A percentile compares a stretch with the other conserved stretches of the same genome.
phyloP scores from a whole-genome alignment of 208 protist genomes.

The Novymonas esmeraldas region DNA sequence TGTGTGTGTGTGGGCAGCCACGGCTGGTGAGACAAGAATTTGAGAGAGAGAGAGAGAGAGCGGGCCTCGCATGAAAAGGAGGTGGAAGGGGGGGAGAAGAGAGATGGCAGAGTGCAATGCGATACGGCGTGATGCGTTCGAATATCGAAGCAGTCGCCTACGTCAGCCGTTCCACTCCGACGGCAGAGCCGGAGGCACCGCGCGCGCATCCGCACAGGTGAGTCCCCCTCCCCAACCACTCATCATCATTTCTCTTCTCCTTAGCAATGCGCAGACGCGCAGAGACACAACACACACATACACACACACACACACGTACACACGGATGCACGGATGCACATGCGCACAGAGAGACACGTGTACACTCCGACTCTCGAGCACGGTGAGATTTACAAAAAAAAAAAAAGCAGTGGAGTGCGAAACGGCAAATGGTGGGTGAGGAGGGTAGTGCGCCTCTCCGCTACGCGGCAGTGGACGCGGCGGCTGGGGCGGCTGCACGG shows the following conservation, averaged over 20 bases:
- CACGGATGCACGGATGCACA: too few species aligned
- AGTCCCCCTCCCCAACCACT: neutral
- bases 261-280: neutral
- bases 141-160: too few species aligned
- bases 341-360: neutral
- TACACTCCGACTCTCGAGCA: too few species aligned
- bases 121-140: too few species aligned
- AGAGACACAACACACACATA: neutral
- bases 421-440: neutral
- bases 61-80: neutral
- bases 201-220: too few species aligned
- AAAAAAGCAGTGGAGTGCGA: neutral
- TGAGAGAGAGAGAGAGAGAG: slow-evolving; percentile 7
- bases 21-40: slow-evolving; percentile 7
- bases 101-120: neutral
- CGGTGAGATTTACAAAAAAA: too few species aligned
- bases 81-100: neutral
- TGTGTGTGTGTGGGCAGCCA: neutral
- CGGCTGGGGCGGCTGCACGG: neutral
- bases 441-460: too few species aligned
- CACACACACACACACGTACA: neutral
- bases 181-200: too few species aligned
- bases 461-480: neutral
- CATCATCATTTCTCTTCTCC: neutral
- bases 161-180: too few species aligned